phyloP scores from a whole-genome alignment of 2,329 filamentous ascomycete genomes.

The Sporothrix dimorphospora region DNA sequence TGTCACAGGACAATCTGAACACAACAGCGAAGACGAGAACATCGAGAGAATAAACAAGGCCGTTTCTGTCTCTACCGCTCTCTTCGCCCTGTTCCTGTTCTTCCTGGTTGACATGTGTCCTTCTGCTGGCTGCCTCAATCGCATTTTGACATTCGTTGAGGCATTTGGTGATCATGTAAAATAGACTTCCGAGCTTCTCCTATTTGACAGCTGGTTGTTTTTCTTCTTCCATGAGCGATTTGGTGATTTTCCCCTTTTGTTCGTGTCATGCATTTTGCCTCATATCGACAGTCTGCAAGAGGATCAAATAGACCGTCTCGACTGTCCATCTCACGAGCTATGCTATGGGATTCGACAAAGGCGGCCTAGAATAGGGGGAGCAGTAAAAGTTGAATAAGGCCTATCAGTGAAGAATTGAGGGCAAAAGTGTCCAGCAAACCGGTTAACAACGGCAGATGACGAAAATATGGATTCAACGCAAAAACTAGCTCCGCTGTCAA shows the following conservation, averaged over 20 bases:
- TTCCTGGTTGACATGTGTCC: background rate
- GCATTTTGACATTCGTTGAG: background rate
- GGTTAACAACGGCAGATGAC: slow-evolving; percentile 14
- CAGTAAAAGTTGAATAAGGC: slow-evolving; percentile 17
- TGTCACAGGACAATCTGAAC: background rate
- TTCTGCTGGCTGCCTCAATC: background rate
- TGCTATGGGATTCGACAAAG: background rate
- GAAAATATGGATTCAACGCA: background rate
- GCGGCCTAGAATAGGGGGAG: background rate
- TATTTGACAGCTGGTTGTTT: background rate
- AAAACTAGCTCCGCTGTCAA: background rate
- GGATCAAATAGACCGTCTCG: too few relatives aligned
- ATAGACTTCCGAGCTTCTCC: background rate
- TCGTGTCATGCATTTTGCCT: background rate
- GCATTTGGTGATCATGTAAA: slow-evolving; percentile 23
- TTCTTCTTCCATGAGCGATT: background rate
- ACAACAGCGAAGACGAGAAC: background rate
- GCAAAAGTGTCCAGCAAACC: background rate
- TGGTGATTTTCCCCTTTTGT: background rate
- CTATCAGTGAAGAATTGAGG: background rate
- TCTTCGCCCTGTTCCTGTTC: background rate
- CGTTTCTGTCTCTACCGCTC: slow-evolving; percentile 1
- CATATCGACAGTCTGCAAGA: background rate
- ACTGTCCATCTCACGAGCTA: background rate
- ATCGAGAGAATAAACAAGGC: background rate